Base-by-base conservation (phyloP, 805 yeast genomes). In the Ogataea polymorpha region DNA sequence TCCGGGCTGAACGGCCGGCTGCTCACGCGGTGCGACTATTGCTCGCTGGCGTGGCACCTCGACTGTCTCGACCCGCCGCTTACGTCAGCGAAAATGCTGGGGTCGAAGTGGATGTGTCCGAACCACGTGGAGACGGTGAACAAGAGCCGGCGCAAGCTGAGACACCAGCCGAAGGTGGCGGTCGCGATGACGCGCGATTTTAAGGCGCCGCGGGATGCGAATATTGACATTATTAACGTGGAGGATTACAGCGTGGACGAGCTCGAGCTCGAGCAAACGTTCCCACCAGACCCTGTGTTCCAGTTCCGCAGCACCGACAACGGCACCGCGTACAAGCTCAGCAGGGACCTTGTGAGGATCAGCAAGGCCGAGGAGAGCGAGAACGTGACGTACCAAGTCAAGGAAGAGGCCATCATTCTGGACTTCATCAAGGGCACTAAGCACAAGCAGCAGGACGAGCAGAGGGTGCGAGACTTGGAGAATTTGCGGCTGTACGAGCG, bases 81-180 rank as follows among this genome's bases (percentile, higher is more conserved):
- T 51, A 72, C 86, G 12, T 70, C 82, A 5, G 77, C 82, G 14
- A 86, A 87, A 53, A 79, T 82, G 29, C 58, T 86, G 32, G 95
- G 93, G 2, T 70, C 71, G 32, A 86, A 82, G 60, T 91, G 96
- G 98, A 80, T 77, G 65, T 93, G 96, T 62, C 98, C 96, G 2
- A 82, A 85, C 51, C 97, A 88, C 65, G 77, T 79, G 15, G 84
- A 75, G 34, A 68, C 63, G 30, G 60, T 76, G 16, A 48, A 71
- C n/a, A 70, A 70, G 23, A 50, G 68, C 11, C 65, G 71, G 41
- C 65, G 88, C 37, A 68, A 72, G 54, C 69, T 75, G 49, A 74
- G 70, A 49, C 75, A 72, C 49, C 77, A 77, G 32, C 62, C 70
- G 4, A 63, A 72, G 17, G 58, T 80, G 6, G 85, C 82, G 42